phyloP scores from a whole-genome alignment of 495 filamentous ascomycete genomes.

The Podospora fimiseda region DNA sequence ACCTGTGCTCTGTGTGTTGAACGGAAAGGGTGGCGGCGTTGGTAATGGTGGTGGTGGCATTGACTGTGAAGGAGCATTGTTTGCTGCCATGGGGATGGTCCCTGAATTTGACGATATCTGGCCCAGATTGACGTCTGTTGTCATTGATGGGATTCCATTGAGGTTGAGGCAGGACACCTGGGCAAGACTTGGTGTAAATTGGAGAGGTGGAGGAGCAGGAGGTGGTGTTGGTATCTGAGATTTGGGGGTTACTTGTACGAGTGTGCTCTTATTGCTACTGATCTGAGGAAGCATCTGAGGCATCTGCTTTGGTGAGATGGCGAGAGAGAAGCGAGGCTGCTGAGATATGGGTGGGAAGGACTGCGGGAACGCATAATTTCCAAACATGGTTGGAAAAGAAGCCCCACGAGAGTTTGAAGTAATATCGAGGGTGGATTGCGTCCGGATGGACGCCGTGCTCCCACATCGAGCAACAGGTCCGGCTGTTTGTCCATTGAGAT shows the following conservation, averaged over 20 bases:
- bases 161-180: constrained; percentile 17
- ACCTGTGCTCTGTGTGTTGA: constrained; percentile 10
- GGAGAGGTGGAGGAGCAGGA: neutral
- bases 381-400: constrained; percentile 9
- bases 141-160: constrained; percentile 7
- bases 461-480: no score
- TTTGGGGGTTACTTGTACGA: neutral
- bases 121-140: constrained; percentile 12
- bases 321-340: constrained; percentile 3
- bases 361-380: constrained; percentile 10
- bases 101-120: constrained; percentile 8
- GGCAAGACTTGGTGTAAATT: neutral
- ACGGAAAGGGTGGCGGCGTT: neutral
- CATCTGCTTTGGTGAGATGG: constrained; percentile 16
- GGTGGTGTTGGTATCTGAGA: neutral
- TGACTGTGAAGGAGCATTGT: neutral
- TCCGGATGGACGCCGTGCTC: no score
- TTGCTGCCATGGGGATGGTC: no score
- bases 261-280: neutral
- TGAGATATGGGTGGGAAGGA: neutral
- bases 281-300: constrained; percentile 3
- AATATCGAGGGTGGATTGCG: no score
- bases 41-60: neutral
- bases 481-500: no score
- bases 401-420: neutral